Conservation (phyloP, 2,329 filamentous ascomycete genomes). For the Xylariomycetidae sp. region DNA sequence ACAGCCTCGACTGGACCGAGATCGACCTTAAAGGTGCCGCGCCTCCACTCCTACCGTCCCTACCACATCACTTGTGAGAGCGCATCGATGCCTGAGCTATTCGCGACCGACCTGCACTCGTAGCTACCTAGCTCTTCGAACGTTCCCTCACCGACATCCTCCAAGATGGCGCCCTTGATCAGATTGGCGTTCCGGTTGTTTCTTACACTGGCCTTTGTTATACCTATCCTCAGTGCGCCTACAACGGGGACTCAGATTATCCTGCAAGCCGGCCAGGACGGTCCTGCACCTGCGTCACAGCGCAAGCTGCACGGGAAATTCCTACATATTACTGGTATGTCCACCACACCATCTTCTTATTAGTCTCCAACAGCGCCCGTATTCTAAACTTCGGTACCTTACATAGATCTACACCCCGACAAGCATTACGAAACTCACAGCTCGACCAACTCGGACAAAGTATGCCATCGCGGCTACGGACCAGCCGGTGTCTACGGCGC, state of each 20-base stretch:
- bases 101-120: too few relatives aligned
- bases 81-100: too few relatives aligned
- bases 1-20: too few relatives aligned
- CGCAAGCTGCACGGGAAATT: conserved; percentile 65
- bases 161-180: conserved; percentile 22
- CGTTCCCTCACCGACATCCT: too few relatives aligned
- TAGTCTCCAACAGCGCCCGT: not conserved
- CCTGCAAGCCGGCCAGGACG: conserved; percentile 16
- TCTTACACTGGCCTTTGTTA: too few relatives aligned
- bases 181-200: too few relatives aligned
- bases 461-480: conserved; percentile 76
- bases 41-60: too few relatives aligned
- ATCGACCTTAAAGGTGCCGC: too few relatives aligned
- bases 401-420: conserved; percentile 83
- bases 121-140: too few relatives aligned
- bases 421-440: conserved; percentile 76
- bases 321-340: conserved; percentile 79
- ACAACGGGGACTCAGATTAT: conserved; percentile 18
- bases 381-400: conserved; percentile 9
- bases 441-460: conserved; percentile 59
- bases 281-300: conserved; percentile 11
- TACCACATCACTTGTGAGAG: too few relatives aligned
- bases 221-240: conserved; percentile 21
- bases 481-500: conserved; percentile 76
- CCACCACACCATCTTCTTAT: conserved; percentile 12